Base-by-base conservation (phyloP, 2,329 filamentous ascomycete genomes). In the Laburnicola sp. region DNA sequence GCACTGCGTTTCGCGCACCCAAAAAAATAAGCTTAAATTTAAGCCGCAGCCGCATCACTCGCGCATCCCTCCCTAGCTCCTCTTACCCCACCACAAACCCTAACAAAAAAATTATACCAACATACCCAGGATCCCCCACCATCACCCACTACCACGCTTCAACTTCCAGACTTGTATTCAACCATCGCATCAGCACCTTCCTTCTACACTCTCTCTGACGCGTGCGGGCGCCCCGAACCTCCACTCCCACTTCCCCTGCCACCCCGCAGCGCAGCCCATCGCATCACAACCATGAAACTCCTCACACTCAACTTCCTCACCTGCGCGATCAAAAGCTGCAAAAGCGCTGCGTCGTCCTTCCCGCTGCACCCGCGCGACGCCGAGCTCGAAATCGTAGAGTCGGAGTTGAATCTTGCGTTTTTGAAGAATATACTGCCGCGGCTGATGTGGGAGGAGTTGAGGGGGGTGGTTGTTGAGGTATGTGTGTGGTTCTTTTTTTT, bases 231-330 rank as follows among this genome's bases (percentile, higher is more conserved):
- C 39, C 7, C 11, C 39, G 11, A 7, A 23, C 22, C 25, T 6
- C 2, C 26, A 26, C 38, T 41, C 38, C 22, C 30, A 16, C 23
- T 16, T 22, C 32, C 11, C n/a, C 5, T 7, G 4, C 40, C 16
- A 27, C 30, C 40, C 22, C 23, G 3, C 6, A 8, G 25, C 25
- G 4, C 36, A 45, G 23, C 27, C 37, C 11, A 10, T 23, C 28
- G 25, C 36, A 34, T 28, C n/a, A 30, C 55, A 27, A 60, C 45
- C 47, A 99, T 99, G 94, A 97, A 97, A 75, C 80, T 97, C 57
- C 84, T 97, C 45, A 97, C 91, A 54, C 86, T 96, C 66, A 97
- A 97, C 77, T 99, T 99, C 76, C 80, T 97, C 59, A 94, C 91
- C 66, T 99, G 94, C 80, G 93, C 94, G 56, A 88, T 95, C 71